Base-by-base conservation (phyloP, 176 grass and related monocot species). In the Avena eriantha region DNA sequence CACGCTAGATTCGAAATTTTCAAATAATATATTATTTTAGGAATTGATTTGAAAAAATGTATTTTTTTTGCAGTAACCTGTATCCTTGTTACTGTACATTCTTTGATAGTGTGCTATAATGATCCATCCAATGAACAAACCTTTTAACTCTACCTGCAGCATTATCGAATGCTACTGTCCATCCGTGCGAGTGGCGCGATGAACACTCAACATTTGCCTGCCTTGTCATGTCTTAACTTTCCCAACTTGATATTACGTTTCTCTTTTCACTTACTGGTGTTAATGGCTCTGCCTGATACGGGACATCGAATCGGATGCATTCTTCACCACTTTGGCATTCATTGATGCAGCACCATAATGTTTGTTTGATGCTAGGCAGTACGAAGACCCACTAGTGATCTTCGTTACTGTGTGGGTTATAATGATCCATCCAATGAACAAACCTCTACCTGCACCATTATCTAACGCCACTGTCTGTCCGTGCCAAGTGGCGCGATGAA, bases 191-290 rank as follows among this genome's bases (percentile, higher is more conserved):
- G 45, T 75, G 43, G 55, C 64, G 56, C 31, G 7, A 41, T 78
- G 26, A 69, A 78, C 41, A 26, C 73, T 57, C 22, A 18, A 21
- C 85, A 84, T 87, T 84, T 24, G 21, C 6, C 6, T 6, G 49
- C 59, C 89, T 23, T 69, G 49, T 84, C 89, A 3, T 60, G 24
- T 53, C 76, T 73, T 65, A n/a, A 7, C 78, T 84, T 82, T 72
- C 84, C 29, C 83, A 90, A 86, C 53, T 86, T 86, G 83, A 82
- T 67, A 31, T 31, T 53, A 63, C 88, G 82, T 90, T 83, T 83
- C 84, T 46, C 79, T 73, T 72, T 83, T 83, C 84, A 65, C 73
- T 55, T 72, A 33, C 39, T 83, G 46, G 64, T 29, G 64, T 43
- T 72, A 90, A 90, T 83, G 80, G 79, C 31, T 73, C 43, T 79